phyloP scores from a whole-genome alignment of 2,329 filamentous ascomycete genomes.

The Parastagonospora avenae region DNA sequence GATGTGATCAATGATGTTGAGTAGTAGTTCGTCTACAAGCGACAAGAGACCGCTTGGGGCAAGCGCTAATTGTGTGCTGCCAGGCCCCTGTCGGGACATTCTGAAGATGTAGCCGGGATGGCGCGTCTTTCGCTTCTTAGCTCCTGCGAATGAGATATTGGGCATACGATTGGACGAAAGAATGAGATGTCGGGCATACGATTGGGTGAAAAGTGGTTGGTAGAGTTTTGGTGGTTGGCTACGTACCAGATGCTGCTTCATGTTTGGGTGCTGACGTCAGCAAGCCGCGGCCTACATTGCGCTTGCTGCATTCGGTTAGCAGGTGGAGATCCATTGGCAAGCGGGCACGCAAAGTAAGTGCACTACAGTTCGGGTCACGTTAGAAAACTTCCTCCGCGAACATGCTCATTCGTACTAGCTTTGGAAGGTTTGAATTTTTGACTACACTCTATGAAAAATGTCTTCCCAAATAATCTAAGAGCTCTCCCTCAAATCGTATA shows the following conservation, averaged over 20 bases:
- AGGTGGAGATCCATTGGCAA: too few species aligned
- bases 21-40: constrained; percentile 43
- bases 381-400: too few species aligned
- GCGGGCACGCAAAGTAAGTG: too few species aligned
- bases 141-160: constrained; percentile 21
- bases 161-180: constrained; percentile 18
- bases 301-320: not conserved
- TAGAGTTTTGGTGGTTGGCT: not conserved
- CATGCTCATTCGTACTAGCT: too few species aligned
- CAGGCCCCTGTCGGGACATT: constrained; percentile 22
- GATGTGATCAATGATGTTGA: constrained; percentile 41
- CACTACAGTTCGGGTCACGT: too few species aligned
- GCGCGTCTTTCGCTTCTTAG: constrained; percentile 37
- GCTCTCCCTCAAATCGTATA: constrained; percentile 22
- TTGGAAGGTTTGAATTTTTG: too few species aligned
- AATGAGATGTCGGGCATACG: not conserved
- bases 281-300: too few species aligned
- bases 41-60: constrained; percentile 26
- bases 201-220: not conserved
- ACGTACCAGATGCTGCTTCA: not conserved
- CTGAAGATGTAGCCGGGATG: constrained; percentile 31
- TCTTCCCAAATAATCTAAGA: not conserved
- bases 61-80: constrained; percentile 16
- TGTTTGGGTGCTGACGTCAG: too few species aligned
- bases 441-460: too few species aligned